Conservation (phyloP, 495 filamentous ascomycete genomes). For the Talaromyces borbonicus region DNA sequence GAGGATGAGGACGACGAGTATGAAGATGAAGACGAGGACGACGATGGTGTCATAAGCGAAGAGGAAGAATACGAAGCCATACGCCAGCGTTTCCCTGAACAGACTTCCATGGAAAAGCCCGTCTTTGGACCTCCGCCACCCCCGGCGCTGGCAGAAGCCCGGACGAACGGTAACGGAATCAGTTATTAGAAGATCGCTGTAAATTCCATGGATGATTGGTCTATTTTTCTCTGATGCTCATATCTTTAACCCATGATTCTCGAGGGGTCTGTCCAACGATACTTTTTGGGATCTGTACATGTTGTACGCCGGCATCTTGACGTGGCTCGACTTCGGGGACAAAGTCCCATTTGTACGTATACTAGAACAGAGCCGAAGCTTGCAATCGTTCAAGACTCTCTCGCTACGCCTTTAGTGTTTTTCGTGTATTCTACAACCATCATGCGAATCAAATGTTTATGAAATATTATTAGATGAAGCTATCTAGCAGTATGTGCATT, state of each 20-base stretch:
- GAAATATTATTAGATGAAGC: no score
- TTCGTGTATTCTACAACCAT: no score
- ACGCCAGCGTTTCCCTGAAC: conserved; percentile 20
- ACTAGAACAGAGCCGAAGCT: no score
- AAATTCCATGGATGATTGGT: conserved; percentile 32
- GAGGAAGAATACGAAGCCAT: conserved; percentile 54
- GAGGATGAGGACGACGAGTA: conserved; percentile 61
- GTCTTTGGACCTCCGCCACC: conserved; percentile 48
- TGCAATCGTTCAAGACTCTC: no score
- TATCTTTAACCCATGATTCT: neutral
- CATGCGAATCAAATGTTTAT: no score
- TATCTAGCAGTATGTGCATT: no score
- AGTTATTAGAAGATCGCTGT: neutral
- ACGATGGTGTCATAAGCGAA: conserved; percentile 50
- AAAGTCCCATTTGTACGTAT: no score
- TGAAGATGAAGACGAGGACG: conserved; percentile 67
- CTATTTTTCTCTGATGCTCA: conserved; percentile 10
- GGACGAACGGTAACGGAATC: conserved; percentile 33
- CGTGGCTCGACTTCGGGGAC: no score
- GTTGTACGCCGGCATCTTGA: no score
- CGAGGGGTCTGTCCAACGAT: no score
- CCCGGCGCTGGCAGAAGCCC: conserved; percentile 36
- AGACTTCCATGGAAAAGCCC: conserved; percentile 35
- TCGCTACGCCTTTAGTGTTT: no score
- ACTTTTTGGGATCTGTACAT: no score